Percentiles rank a stretch among this genome's conserved stretches.
These are phyloP conservation scores for Paraphoma sp. DNA, from an alignment of 2,329 filamentous ascomycete species.

Conservation along the genomic window DNA sequence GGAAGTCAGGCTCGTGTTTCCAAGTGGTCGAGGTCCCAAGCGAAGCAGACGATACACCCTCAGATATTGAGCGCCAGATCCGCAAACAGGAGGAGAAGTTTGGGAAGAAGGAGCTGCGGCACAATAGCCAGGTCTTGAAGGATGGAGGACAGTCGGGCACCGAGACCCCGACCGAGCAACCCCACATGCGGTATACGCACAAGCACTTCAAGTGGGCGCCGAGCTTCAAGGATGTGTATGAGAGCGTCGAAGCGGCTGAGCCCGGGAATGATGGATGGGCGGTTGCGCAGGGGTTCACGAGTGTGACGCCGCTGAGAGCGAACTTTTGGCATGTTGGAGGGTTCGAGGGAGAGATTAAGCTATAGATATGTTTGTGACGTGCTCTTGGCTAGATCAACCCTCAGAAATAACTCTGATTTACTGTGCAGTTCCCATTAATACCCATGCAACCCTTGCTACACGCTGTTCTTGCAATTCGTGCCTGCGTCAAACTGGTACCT, in stretches of 20 bases:
- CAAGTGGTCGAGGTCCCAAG: conserved; percentile 74
- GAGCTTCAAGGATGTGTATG: conserved; percentile 83
- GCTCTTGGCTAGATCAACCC: no score
- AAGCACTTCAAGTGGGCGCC: conserved; percentile 97
- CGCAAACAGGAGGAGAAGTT: conserved; percentile 66
- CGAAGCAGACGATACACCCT: conserved; percentile 64
- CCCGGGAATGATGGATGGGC: conserved; percentile 94
- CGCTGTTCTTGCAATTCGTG: no score
- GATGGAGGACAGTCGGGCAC: conserved; percentile 28
- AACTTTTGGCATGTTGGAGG: conserved; percentile 78
- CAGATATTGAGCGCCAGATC: conserved; percentile 75
- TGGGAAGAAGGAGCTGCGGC: conserved; percentile 49
- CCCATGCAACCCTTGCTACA: no score
- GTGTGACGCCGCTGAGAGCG: conserved; percentile 87
- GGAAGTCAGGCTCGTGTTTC: conserved; percentile 85
- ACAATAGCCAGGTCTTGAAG: conserved; percentile 16
- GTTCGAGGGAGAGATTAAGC: conserved; percentile 40
- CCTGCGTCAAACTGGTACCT: neutral
- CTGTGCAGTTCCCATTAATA: no score
- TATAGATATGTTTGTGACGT: conserved; percentile 4
- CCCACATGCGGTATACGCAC: conserved; percentile 67
- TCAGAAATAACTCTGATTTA: no score
- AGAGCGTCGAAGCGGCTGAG: conserved; percentile 78
- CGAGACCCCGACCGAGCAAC: conserved; percentile 35
- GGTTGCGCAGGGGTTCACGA: conserved; percentile 85